Percentiles rank a stretch among this genome's conserved stretches.
phyloP scores from a whole-genome alignment of 805 yeast genomes.

The Cyberlindnera americana region DNA sequence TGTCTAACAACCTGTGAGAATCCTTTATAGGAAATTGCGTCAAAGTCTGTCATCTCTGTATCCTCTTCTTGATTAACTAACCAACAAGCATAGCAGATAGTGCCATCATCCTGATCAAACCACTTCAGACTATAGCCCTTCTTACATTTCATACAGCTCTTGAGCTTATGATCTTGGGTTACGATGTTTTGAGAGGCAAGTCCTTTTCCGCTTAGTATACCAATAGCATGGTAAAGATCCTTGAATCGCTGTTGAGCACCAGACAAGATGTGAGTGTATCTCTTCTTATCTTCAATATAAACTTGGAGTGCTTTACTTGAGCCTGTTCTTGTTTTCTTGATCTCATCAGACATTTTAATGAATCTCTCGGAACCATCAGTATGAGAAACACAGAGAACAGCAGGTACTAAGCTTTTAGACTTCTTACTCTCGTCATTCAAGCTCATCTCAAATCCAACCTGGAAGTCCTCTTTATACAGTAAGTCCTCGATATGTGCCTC shows the following conservation, averaged over 20 bases:
- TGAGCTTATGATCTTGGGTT: neutral
- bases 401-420: slow-evolving; percentile 39
- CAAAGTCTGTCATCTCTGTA: slow-evolving; percentile 2
- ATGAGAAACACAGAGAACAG: slow-evolving; percentile 43
- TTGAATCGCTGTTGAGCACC: slow-evolving; percentile 39
- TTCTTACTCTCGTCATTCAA: slow-evolving; percentile 3
- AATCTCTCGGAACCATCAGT: slow-evolving; percentile 12
- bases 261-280: slow-evolving; percentile 14
- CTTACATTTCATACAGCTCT: slow-evolving; percentile 5
- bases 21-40: neutral
- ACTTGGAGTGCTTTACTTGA: slow-evolving; percentile 17
- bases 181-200: neutral
- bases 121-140: slow-evolving; percentile 17
- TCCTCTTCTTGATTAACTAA: too few relatives aligned
- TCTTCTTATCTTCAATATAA: slow-evolving; percentile 23
- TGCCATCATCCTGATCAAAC: slow-evolving; percentile 1
- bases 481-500: slow-evolving; percentile 41
- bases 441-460: slow-evolving; percentile 49
- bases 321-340: slow-evolving; percentile 16
- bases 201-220: neutral
- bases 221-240: slow-evolving; percentile 28
- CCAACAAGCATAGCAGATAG: slow-evolving; percentile 18
- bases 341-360: slow-evolving; percentile 25
- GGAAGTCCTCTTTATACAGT: slow-evolving; percentile 40
- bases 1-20: neutral